Conservation (phyloP, 1,284 basidiomycete genomes). For the Cyathus olla region DNA sequence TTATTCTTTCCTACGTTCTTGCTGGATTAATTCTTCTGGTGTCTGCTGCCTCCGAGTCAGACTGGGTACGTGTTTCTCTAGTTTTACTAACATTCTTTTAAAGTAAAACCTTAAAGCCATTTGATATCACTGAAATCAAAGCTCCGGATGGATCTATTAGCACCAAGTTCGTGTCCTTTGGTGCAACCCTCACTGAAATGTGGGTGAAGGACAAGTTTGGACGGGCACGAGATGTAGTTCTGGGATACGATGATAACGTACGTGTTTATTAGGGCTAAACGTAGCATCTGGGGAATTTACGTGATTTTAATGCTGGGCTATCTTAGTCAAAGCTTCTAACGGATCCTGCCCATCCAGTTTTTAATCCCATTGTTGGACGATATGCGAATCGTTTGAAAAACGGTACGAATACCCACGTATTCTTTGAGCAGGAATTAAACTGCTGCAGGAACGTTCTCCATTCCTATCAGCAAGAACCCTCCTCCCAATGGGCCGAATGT, state of each 20-base stretch:
- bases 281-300: background rate
- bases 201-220: conserved; percentile 63
- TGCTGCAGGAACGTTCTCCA: conserved; percentile 69
- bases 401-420: conserved; percentile 36
- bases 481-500: conserved; percentile 57
- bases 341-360: conserved; percentile 60
- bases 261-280: conserved; percentile 8
- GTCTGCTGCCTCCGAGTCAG: background rate
- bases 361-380: conserved; percentile 62
- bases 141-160: conserved; percentile 64
- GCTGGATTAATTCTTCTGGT: conserved; percentile 4
- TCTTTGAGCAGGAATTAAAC: too few species aligned
- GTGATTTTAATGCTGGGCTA: too few species aligned
- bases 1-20: background rate
- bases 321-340: conserved; percentile 51
- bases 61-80: too few species aligned
- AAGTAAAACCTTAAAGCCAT: conserved; percentile 46
- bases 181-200: conserved; percentile 62
- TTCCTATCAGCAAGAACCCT: conserved; percentile 61
- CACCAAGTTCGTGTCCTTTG: conserved; percentile 64
- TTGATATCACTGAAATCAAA: conserved; percentile 58
- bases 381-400: conserved; percentile 65
- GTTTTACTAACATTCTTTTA: too few species aligned
- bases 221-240: conserved; percentile 56
- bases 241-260: conserved; percentile 66